Evolutionary conservation across 805 yeast species (phyloP).

Genomic region (Torulaspora maleeae): DNA sequence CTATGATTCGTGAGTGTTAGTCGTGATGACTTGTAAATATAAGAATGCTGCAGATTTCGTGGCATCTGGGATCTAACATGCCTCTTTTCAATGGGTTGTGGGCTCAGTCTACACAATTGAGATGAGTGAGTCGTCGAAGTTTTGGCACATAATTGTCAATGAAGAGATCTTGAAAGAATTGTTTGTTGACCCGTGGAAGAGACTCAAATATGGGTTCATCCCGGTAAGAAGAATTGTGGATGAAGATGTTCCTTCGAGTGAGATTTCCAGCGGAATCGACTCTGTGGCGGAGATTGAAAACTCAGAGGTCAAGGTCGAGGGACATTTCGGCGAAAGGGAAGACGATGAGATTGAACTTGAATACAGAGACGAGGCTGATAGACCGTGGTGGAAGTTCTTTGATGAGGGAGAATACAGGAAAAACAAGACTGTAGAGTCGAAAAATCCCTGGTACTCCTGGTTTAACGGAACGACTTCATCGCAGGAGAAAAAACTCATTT

Average conservation of each 20-base stretch:
- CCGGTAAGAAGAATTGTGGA: constrained; percentile 32
- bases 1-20: too few relatives aligned
- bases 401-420: constrained; percentile 60
- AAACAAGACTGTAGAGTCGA: constrained; percentile 32
- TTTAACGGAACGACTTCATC: constrained; percentile 46
- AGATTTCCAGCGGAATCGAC: background rate
- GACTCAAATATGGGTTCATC: constrained; percentile 35
- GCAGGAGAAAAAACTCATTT: constrained; percentile 40
- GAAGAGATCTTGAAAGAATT: constrained; percentile 11
- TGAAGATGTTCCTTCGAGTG: constrained; percentile 8
- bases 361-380: constrained; percentile 49
- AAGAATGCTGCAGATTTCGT: too few relatives aligned
- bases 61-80: background rate
- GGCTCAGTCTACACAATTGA: background rate
- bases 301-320: background rate
- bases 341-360: constrained; percentile 27
- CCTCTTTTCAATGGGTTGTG: background rate
- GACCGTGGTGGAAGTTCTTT: constrained; percentile 53
- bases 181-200: constrained; percentile 29
- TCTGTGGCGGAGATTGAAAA: background rate
- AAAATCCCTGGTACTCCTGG: constrained; percentile 50
- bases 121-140: background rate
- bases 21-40: too few relatives aligned
- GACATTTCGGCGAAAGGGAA: background rate
- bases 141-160: too few relatives aligned